Base-by-base conservation (phyloP, 129 eudicot species). In the Flaveria sonorensis region DNA sequence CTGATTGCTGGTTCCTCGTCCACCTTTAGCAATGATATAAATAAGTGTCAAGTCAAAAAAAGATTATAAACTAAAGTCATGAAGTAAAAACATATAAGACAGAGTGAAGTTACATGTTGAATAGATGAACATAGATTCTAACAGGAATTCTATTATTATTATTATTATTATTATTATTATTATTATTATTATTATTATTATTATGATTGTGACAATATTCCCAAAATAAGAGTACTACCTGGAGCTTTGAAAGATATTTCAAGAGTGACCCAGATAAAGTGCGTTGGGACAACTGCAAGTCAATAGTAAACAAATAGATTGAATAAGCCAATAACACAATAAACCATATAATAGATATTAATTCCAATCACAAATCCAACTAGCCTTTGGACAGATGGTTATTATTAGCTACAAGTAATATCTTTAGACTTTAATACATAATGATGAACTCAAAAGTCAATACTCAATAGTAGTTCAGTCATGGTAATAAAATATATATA, bases 1-100 rank as follows among this genome's bases (percentile, higher is more conserved):
- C 98, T 82, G 77, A 94, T 94, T 7, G 97, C 98, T 14, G 98
- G 92, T 83, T 94, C 98, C 79, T 94, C 98, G 53, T 94, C 98
- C 78, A 94, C 97, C 98, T 93, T 74, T 61, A 82, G 15, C 53
- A 45, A 28, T 50, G 10, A 46, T 12, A 63, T 59, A 70, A 70
- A 11, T 56, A 77, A 52, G 42, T 21, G 68, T 6, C 16, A 2
- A 45, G 42, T 70, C 13, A 46, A 60, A 60, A 57, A 39, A 16
- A 8, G 23, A 53, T 7, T 32, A 50, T 36, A 28, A 50, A 76
- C 10, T 48, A 75, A 26, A 65, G 47, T 24, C 63, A 56, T 67
- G 56, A 53, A 3, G 45, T 36, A 36, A 16, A 48, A 45, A 15
- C 4, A 62, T 57, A n/a, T 56, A 70, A 69, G 11, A 48, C 13